Base-by-base conservation (phyloP, 345 rosid species). In the Gynandropsis gynandra region DNA sequence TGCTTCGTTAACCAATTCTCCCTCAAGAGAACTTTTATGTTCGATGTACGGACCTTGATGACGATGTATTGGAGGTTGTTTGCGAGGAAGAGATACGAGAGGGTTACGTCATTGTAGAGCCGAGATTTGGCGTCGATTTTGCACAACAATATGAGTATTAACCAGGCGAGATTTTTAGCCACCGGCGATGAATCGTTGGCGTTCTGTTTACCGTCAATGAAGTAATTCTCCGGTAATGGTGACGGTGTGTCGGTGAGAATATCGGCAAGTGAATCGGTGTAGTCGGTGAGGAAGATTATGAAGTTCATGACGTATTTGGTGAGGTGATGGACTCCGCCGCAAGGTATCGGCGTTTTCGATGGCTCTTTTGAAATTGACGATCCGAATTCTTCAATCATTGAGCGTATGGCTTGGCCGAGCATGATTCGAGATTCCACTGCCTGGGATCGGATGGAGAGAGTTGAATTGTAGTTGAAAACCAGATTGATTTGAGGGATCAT, bases 41-140 rank as follows among this genome's bases (percentile, higher is more conserved):
- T 68, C 44, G 88, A 79, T 8, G 62, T 61, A 6, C 77, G 74
- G 32, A 74, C 92, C 60, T 86, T 86, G 24, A 32, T 41, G 41
- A 83, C 64, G 16, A 86, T 51, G 72, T 86, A 83, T 2, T 72
- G 80, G 52, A 86, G 84, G 51, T 83, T 86, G 61, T 80, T 86
- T 0, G 84, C 81, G 1, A 65, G 54, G 50, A 65, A 65, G 42
- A 65, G 69, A 46, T 65, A 65, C 29, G 69, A 50, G 21, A 65
- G 69, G 19, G 59, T 64, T 12, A 51, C 11, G 31, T 58, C 59
- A 42, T 42, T 52, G 59, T 65, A 65, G 54, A 65, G 70, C 14
- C 64, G 70, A 37, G 70, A 58, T 58, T 65, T 65, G 0, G 49
- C 54, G 59, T 65, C 70, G 54, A 65, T 58, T 65, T 65, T 65